phyloP scores from a whole-genome alignment of 345 rosid genomes.

The Boechera divaricarpa region DNA sequence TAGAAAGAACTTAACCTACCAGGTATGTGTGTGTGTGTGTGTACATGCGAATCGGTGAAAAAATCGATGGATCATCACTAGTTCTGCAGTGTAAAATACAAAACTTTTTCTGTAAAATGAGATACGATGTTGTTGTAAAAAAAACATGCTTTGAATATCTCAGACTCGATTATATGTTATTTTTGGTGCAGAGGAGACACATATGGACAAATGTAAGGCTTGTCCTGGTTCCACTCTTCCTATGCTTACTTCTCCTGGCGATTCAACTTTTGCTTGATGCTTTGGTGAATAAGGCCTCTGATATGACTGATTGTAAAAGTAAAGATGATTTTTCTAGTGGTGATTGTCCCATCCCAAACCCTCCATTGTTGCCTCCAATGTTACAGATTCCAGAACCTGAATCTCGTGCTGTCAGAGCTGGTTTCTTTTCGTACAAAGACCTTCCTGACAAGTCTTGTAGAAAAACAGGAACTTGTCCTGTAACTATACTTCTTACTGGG shows the following conservation, averaged over 20 bases:
- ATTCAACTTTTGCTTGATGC: conserved; percentile 54
- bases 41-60: background rate
- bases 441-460: conserved; percentile 79
- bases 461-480: conserved; percentile 68
- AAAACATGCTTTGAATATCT: conserved; percentile 1
- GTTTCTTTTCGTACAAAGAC: conserved; percentile 49
- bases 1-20: conserved; percentile 80
- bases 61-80: background rate
- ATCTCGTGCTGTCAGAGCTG: conserved; percentile 68
- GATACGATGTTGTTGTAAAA: background rate
- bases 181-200: conserved; percentile 67
- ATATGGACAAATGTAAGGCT: conserved; percentile 71
- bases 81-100: background rate
- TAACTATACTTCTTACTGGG: conserved; percentile 71
- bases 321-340: conserved; percentile 41
- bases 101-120: conserved; percentile 2
- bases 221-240: conserved; percentile 67
- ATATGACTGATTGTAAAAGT: conserved; percentile 14
- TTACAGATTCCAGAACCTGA: conserved; percentile 68
- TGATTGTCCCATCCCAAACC: conserved; percentile 59
- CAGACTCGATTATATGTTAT: conserved; percentile 1
- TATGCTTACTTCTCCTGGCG: conserved; percentile 65
- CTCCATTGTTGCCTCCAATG: conserved; percentile 75
- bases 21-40: conserved; percentile 51
- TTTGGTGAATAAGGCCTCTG: conserved; percentile 17